phyloP scores from a whole-genome alignment of 2,329 filamentous ascomycete genomes.

The Monilinia polystroma region DNA sequence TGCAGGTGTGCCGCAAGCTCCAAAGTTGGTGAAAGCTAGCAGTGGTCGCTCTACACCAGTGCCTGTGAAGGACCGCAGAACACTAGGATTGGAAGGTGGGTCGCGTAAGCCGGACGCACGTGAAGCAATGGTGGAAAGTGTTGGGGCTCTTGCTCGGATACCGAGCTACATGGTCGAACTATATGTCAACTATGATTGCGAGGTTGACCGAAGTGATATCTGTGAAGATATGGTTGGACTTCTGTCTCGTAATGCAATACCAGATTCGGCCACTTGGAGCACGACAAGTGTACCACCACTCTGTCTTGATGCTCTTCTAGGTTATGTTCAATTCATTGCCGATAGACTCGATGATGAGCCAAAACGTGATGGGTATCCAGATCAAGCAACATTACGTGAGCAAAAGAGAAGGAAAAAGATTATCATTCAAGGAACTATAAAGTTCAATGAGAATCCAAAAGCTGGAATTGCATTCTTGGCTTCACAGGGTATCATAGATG shows the following conservation, averaged over 20 bases:
- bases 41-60: conserved; percentile 90
- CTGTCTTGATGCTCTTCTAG: conserved; percentile 86
- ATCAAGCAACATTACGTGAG: conserved; percentile 62
- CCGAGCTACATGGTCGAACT: conserved; percentile 93
- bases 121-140: conserved; percentile 97
- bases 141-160: conserved; percentile 88
- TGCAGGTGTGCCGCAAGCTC: conserved; percentile 86
- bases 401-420: conserved; percentile 79
- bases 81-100: conserved; percentile 87
- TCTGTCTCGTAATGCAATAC: conserved; percentile 88
- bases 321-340: conserved; percentile 88
- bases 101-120: conserved; percentile 89
- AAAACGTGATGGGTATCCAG: conserved; percentile 62
- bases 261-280: conserved; percentile 97
- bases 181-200: conserved; percentile 97
- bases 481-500: conserved; percentile 79
- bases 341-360: conserved; percentile 77
- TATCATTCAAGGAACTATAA: conserved; percentile 81
- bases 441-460: conserved; percentile 96
- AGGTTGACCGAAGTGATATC: conserved; percentile 84
- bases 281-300: conserved; percentile 96
- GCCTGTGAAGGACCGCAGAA: conserved; percentile 86
- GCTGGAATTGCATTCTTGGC: conserved; percentile 82
- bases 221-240: conserved; percentile 95
- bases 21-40: conserved; percentile 75